A percentile compares a stretch with the other conserved stretches of the same genome.
These are phyloP conservation scores for Echites panduratus DNA, from an alignment of 257 asterid species.

Conservation along the genomic window DNA sequence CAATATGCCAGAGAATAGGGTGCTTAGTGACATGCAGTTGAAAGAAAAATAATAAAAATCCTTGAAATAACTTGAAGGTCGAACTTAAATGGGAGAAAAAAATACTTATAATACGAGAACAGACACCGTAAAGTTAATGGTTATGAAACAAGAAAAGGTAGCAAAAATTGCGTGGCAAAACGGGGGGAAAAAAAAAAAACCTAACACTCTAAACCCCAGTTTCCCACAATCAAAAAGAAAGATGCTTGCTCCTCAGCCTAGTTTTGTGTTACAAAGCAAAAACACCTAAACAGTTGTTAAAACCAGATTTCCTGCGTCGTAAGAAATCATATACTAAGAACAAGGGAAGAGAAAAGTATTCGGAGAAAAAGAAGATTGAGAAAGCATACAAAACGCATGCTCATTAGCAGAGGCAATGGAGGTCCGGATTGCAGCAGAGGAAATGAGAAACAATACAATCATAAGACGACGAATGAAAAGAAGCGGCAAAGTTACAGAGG, in stretches of 20 bases:
- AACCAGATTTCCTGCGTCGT: not conserved
- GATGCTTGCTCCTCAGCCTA: not conserved
- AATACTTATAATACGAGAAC: no score
- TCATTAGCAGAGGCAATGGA: not conserved
- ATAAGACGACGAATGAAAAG: not conserved
- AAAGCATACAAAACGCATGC: not conserved
- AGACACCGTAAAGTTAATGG: no score
- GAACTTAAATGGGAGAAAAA: no score
- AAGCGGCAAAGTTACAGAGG: not conserved
- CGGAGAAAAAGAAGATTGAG: not conserved
- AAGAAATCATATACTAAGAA: not conserved
- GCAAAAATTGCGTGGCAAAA: not conserved
- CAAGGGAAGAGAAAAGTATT: not conserved
- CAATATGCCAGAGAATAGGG: not conserved
- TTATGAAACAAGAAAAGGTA: not conserved
- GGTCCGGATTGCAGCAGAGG: not conserved
- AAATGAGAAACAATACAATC: not conserved
- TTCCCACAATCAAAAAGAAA: not conserved
- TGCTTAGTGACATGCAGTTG: not conserved
- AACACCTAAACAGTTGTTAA: no score
- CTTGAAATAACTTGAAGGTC: not conserved
- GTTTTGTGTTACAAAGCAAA: not conserved
- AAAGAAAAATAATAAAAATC: no score
- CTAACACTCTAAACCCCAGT: slow-evolving; percentile 2
- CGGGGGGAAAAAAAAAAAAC: not conserved